Base-by-base conservation (phyloP, 2,329 filamentous ascomycete species). In the Colletotrichum sp. region DNA sequence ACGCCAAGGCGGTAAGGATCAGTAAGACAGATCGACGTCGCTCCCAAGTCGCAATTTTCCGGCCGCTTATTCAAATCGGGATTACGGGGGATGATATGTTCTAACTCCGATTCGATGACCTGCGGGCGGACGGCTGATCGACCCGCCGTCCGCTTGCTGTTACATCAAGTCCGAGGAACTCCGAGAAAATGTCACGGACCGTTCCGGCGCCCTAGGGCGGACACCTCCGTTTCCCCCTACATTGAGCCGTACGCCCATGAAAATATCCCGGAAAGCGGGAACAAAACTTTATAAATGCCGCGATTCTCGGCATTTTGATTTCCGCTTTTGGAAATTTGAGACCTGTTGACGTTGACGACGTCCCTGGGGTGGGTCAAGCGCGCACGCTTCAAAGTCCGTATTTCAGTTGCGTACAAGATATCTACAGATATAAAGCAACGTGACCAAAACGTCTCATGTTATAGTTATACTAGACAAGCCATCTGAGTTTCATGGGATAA, bases 151-250 rank as follows among this genome's bases (percentile, higher is more conserved):
- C 44, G 10, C 10, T 52, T 52, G 44, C n/a, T 52, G 44, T 52
- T 52, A 52, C 44, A 52, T 52, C 44, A 52, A 52, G 44, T 52
- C 44, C 44, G 44, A 52, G 44, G 44, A 52, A 52, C 44, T 52
- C 44, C 44, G 44, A 52, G 44, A 21, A 49, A 21, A 7, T 68
- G 39, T n/a, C 39, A 44, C 44, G n/a, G 44, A 49, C 44, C n/a
- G 44, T 52, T 52, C n/a, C 44, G 44, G 44, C 44, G 44, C 44
- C 44, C 10, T 52, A 52, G 3, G 44, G 44, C 44, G 44, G n/a
- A 52, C 44, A 52, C 18, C 44, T 21, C n/a, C n/a, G n/a, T 52
- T 6, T 21, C n/a, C 6, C 44, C n/a, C 0, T 1, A 52, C 18
- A 21, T 21, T 52, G 44, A 13, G 10, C 44, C 1, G n/a, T 52